A percentile compares a stretch with the other conserved stretches of the same genome.
These are phyloP conservation scores for Dovyalis caffra DNA, from an alignment of 345 rosid species.

Conservation along the genomic window DNA sequence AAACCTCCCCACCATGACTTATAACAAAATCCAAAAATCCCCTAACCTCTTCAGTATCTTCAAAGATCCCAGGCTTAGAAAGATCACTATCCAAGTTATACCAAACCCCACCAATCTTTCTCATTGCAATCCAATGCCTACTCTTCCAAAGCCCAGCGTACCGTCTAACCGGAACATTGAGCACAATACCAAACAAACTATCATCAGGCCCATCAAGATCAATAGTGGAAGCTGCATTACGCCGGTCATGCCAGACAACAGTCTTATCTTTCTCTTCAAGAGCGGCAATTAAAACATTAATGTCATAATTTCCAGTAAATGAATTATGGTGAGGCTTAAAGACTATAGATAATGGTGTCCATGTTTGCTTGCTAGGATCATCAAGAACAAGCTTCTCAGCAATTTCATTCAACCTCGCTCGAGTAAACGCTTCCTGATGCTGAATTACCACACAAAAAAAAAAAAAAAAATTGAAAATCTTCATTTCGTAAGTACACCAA, in stretches of 20 bases:
- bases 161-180: constrained; percentile 65
- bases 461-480: background rate
- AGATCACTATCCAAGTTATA: constrained; percentile 92
- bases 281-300: constrained; percentile 74
- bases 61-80: constrained; percentile 38
- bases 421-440: constrained; percentile 64
- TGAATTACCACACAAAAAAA: constrained; percentile 24
- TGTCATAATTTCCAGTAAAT: constrained; percentile 80
- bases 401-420: constrained; percentile 56
- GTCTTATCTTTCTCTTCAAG: constrained; percentile 62
- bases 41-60: constrained; percentile 43
- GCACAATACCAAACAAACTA: constrained; percentile 62
- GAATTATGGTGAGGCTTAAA: constrained; percentile 82
- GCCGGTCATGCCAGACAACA: constrained; percentile 78
- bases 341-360: constrained; percentile 71
- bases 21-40: constrained; percentile 57
- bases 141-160: constrained; percentile 80
- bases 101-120: constrained; percentile 74
- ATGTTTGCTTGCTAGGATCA: constrained; percentile 51
- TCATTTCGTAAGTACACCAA: background rate
- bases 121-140: constrained; percentile 85
- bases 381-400: constrained; percentile 59
- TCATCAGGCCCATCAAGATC: constrained; percentile 44
- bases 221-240: constrained; percentile 56
- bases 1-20: constrained; percentile 56